A percentile compares a stretch with the other conserved stretches of the same genome.
Conservation (phyloP, 164 flowering plant genomes). For the Cinnamomum micranthum region DNA sequence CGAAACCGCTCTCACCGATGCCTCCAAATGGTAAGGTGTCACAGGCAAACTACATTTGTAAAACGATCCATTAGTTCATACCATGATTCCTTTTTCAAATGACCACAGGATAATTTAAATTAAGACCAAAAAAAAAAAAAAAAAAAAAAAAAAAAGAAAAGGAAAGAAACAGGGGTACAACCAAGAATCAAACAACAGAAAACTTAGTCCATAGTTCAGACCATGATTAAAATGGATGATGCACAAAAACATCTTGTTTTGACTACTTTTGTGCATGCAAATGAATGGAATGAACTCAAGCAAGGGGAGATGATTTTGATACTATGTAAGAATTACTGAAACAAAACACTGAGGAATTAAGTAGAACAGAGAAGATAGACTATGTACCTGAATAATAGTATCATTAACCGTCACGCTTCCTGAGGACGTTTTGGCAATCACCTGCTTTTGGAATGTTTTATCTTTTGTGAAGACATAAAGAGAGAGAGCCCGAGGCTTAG, state of each 20-base stretch:
- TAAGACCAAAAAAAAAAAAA: no score
- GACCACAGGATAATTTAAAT: no score
- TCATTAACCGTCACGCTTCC: constrained; percentile 81
- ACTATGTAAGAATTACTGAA: not conserved
- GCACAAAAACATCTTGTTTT: not conserved
- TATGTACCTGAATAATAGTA: constrained; percentile 57
- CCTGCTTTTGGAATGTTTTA: constrained; percentile 42
- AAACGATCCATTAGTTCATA: not conserved
- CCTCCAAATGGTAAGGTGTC: constrained; percentile 88
- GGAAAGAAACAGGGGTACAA: not conserved
- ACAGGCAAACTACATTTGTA: constrained; percentile 49
- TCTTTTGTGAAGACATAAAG: constrained; percentile 71
- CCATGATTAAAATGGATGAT: no score
- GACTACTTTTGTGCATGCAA: not conserved
- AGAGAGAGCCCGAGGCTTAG: constrained; percentile 69
- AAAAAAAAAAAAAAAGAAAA: no score
- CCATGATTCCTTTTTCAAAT: no score
- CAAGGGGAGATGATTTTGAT: not conserved
- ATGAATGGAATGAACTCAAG: not conserved
- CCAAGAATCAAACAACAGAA: not conserved
- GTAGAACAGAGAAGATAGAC: not conserved
- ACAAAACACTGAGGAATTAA: not conserved
- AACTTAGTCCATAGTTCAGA: no score
- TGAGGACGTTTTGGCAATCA: constrained; percentile 69
- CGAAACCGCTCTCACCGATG: constrained; percentile 79